phyloP scores from a whole-genome alignment of 257 asterid species.

The Penstemon eatonii region DNA sequence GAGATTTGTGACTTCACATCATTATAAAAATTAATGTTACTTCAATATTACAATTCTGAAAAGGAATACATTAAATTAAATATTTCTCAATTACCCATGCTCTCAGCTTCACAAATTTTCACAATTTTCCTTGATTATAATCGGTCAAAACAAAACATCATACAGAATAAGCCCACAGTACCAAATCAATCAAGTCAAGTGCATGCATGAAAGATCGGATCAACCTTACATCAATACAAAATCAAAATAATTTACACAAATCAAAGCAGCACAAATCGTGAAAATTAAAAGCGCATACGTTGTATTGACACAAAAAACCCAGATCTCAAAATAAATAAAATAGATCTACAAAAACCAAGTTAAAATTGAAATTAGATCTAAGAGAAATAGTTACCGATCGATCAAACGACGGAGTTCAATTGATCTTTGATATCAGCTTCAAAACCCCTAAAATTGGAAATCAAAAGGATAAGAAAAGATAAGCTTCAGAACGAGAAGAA shows the following conservation, averaged over 20 bases:
- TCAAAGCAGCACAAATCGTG: neutral
- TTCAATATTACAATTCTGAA: too few species aligned
- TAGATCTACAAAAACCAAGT: constrained; percentile 36
- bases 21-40: neutral
- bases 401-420: constrained; percentile 48
- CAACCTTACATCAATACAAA: neutral
- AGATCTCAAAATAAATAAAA: constrained; percentile 22
- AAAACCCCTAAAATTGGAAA: constrained; percentile 34
- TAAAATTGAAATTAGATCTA: constrained; percentile 26
- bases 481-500: constrained; percentile 6
- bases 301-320: constrained; percentile 3
- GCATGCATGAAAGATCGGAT: constrained; percentile 6
- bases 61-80: too few species aligned
- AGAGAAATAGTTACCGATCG: constrained; percentile 43
- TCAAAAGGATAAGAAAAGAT: neutral
- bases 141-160: constrained; percentile 1
- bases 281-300: neutral
- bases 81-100: neutral
- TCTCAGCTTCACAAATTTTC: neutral
- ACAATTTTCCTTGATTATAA: neutral
- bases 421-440: constrained; percentile 45
- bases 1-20: neutral
- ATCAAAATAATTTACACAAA: constrained; percentile 4
- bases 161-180: constrained; percentile 16
- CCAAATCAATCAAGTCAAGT: constrained; percentile 28